These are phyloP conservation scores for Pseudomonodictys pantanalensis DNA, from an alignment of 495 filamentous ascomycete species.

Conservation along the genomic window DNA sequence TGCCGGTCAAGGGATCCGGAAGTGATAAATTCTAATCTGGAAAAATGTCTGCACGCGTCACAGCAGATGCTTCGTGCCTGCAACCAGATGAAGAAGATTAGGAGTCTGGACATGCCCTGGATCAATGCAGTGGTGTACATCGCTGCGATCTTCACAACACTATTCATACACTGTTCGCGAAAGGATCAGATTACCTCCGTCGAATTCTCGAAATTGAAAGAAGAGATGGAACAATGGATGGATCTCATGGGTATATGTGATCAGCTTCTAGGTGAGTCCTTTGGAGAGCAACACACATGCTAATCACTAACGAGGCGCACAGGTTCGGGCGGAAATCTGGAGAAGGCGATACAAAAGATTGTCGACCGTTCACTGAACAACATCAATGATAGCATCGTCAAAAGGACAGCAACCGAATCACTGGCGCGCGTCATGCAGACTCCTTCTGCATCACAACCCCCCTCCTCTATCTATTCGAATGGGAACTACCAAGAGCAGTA, in stretches of 20 bases:
- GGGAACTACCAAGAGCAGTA: conserved; percentile 17
- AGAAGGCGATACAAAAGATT: conserved; percentile 26
- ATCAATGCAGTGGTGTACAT: conserved; percentile 68
- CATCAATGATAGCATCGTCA: conserved; percentile 29
- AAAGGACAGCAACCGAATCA: conserved; percentile 22
- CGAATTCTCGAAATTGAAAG: conserved; percentile 55
- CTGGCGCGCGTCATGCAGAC: conserved; percentile 26
- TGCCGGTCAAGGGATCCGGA: conserved; percentile 59
- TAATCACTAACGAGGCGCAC: conserved; percentile 1
- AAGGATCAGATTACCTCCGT: conserved; percentile 53
- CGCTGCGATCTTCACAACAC: conserved; percentile 66
- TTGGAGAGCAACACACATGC: too few relatives aligned
- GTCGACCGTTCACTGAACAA: conserved; percentile 24
- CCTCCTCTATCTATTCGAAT: conserved; percentile 12
- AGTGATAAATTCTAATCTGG: conserved; percentile 62
- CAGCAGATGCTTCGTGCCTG: conserved; percentile 61
- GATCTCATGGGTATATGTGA: conserved; percentile 64
- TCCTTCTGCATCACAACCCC: conserved; percentile 4
- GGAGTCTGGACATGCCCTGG: conserved; percentile 80
- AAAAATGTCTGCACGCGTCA: conserved; percentile 64
- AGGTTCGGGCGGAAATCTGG: conserved; percentile 43
- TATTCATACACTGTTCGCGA: conserved; percentile 68
- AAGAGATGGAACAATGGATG: conserved; percentile 69
- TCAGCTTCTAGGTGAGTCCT: conserved; percentile 56
- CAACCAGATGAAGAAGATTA: conserved; percentile 55